Percentiles rank a stretch among this genome's conserved stretches.
Conservation (phyloP, 2,329 filamentous ascomycete species). For the Fusarium hostae region DNA sequence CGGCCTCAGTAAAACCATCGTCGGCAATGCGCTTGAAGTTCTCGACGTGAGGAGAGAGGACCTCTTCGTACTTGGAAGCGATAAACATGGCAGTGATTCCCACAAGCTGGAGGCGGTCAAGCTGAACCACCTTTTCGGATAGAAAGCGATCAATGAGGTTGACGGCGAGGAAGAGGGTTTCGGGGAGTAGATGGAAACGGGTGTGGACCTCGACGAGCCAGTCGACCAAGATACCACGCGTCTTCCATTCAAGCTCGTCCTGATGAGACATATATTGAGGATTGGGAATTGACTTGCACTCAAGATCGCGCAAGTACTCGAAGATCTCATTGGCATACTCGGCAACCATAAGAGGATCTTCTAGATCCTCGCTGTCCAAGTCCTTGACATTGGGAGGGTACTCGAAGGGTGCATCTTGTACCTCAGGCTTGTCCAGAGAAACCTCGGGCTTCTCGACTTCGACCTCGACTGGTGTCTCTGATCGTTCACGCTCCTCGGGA, state of each 20-base stretch:
- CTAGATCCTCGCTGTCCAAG: conserved; percentile 86
- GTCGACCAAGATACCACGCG: conserved; percentile 94
- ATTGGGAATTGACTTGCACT: conserved; percentile 83
- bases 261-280: conserved; percentile 96
- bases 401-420: conserved; percentile 15
- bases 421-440: conserved; percentile 25
- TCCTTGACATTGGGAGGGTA: conserved; percentile 60
- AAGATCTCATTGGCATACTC: conserved; percentile 98
- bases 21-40: conserved; percentile 98
- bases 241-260: conserved; percentile 97
- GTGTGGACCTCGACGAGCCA: conserved; percentile 99
- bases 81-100: conserved; percentile 99
- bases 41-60: conserved; percentile 93
- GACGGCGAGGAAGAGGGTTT: conserved; percentile 95
- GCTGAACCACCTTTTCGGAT: conserved; percentile 92
- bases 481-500: conserved; percentile 29
- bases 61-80: conserved; percentile 98
- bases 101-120: conserved; percentile 95
- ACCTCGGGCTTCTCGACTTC: conserved; percentile 19
- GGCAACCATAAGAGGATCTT: conserved; percentile 97
- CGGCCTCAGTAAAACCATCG: conserved; percentile 92
- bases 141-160: conserved; percentile 99
- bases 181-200: conserved; percentile 92
- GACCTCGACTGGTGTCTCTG: conserved; percentile 54
- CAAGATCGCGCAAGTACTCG: conserved; percentile 90